These are phyloP conservation scores for Penicillium sp. DNA, from an alignment of 2,329 filamentous ascomycete species.

Conservation along the genomic window DNA sequence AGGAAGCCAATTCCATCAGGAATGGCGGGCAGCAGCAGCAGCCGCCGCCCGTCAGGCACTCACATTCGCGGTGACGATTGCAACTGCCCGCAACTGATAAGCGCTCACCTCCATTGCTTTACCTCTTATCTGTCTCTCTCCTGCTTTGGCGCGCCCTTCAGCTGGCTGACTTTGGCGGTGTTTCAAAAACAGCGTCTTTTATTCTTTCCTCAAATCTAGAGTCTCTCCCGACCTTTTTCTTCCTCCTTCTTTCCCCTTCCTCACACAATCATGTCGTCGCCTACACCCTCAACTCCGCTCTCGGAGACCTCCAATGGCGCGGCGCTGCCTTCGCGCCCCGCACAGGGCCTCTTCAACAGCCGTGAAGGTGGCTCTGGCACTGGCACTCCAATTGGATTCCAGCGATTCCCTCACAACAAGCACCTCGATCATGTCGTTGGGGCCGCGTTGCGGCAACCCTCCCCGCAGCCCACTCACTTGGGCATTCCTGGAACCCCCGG, in stretches of 20 bases:
- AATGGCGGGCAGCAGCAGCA: not conserved
- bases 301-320: slow-evolving; percentile 35
- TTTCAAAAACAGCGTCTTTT: slow-evolving; percentile 18
- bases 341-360: slow-evolving; percentile 39
- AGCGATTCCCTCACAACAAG: slow-evolving; percentile 56
- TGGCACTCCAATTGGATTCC: slow-evolving; percentile 48
- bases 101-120: slow-evolving; percentile 8
- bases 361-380: slow-evolving; percentile 43
- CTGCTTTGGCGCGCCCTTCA: slow-evolving; percentile 15
- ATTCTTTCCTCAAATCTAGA: slow-evolving; percentile 22
- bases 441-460: slow-evolving; percentile 68
- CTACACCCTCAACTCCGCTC: slow-evolving; percentile 32
- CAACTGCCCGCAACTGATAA: slow-evolving; percentile 19
- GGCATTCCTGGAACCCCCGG: slow-evolving; percentile 72
- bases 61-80: not conserved
- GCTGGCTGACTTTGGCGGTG: slow-evolving; percentile 17
- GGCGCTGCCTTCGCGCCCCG: slow-evolving; percentile 33
- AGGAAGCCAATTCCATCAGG: not conserved
- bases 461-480: slow-evolving; percentile 85
- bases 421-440: slow-evolving; percentile 59
- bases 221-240: slow-evolving; percentile 15
- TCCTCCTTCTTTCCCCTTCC: not conserved
- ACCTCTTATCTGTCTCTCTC: slow-evolving; percentile 9
- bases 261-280: slow-evolving; percentile 36
- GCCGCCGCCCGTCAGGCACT: not conserved